phyloP scores from a whole-genome alignment of 768 basidiomycete species.

The Imleria badia region DNA sequence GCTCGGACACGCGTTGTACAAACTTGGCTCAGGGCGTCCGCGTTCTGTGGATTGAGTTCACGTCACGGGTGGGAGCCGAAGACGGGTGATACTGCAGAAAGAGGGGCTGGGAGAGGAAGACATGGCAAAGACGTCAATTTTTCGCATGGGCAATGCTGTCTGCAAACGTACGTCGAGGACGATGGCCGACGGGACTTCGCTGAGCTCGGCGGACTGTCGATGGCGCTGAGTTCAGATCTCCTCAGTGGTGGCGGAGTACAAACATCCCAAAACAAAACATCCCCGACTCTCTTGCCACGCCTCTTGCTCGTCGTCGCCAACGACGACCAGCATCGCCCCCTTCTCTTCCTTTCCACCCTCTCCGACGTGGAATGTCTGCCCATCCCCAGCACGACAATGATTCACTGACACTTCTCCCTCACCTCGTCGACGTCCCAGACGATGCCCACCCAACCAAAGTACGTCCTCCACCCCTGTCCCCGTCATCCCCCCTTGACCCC shows the following conservation, averaged over 20 bases:
- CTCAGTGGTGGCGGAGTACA: conserved; percentile 20
- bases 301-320: conserved; percentile 33
- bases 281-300: conserved; percentile 31
- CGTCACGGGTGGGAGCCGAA: conserved; percentile 36
- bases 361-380: conserved; percentile 37
- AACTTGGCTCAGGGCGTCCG: conserved; percentile 33
- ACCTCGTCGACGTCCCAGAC: conserved; percentile 46
- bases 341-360: conserved; percentile 14
- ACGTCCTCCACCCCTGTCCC: background rate
- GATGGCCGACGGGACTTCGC: conserved; percentile 28
- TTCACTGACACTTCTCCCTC: conserved; percentile 21
- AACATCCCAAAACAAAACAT: conserved; percentile 20
- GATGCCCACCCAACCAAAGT: conserved; percentile 12
- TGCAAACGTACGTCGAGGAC: conserved; percentile 26
- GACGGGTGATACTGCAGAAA: conserved; percentile 23
- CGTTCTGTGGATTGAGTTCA: conserved; percentile 31
- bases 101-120: conserved; percentile 10
- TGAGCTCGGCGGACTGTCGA: conserved; percentile 37
- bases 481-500: conserved; percentile 1
- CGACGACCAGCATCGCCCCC: conserved; percentile 28
- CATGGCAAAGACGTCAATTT: conserved; percentile 30
- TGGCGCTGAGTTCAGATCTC: conserved; percentile 31
- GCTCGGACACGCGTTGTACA: conserved; percentile 38
- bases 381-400: conserved; percentile 40
- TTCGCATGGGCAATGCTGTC: conserved; percentile 16